phyloP scores from a whole-genome alignment of 2,329 filamentous ascomycete genomes.

The Diaporthe amygdali region DNA sequence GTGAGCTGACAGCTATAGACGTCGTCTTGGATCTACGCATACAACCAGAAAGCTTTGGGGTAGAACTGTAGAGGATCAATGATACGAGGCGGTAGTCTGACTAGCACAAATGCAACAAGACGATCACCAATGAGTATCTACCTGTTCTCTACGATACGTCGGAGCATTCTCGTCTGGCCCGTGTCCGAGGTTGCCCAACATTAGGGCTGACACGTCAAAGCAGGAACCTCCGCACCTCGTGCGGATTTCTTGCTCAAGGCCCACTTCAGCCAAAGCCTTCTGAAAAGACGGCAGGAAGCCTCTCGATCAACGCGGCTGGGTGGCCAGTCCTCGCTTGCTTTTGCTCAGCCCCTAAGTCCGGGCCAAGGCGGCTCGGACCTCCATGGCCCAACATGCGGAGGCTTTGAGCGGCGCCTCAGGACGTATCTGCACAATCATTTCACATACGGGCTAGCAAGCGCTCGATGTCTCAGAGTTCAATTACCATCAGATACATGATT shows the following conservation, averaged over 20 bases:
- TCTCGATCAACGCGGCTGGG: neutral
- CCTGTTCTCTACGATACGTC: neutral
- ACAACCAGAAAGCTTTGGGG: neutral
- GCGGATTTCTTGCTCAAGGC: neutral
- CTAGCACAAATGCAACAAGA: neutral
- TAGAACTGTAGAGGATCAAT: neutral
- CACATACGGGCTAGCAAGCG: neutral
- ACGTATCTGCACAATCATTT: neutral
- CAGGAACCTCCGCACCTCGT: neutral
- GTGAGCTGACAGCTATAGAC: neutral
- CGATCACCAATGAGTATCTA: neutral
- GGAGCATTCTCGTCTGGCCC: slow-evolving; percentile 15
- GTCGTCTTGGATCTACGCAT: neutral
- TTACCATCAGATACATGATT: too few relatives aligned
- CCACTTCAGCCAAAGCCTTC: neutral
- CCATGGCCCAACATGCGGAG: neutral
- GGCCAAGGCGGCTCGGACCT: slow-evolving; percentile 8
- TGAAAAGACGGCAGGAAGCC: neutral
- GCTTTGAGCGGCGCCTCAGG: neutral
- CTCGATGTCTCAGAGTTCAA: neutral
- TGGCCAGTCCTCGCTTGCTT: neutral
- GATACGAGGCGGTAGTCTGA: slow-evolving; percentile 11
- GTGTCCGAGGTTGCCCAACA: slow-evolving; percentile 19
- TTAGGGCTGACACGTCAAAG: slow-evolving; percentile 18
- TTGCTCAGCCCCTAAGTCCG: neutral